A percentile compares a stretch with the other conserved stretches of the same genome.
phyloP scores from a whole-genome alignment of 1,139 yeast genomes.

The Magnusiomyces tetraspermus region DNA sequence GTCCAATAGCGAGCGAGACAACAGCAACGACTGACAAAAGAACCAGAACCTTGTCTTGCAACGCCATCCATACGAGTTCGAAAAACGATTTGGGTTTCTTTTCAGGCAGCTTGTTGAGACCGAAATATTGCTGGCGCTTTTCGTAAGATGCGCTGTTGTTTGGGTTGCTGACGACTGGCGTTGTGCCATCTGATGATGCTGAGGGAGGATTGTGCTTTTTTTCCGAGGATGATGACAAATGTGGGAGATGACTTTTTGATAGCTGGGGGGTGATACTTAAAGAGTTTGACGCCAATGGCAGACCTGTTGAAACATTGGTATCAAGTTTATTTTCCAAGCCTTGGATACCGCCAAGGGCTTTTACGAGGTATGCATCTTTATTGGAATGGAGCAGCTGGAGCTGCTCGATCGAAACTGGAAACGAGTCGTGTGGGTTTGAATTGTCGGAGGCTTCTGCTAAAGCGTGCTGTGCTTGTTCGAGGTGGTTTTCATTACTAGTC shows the following conservation, averaged over 20 bases:
- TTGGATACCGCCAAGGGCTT: slow-evolving; percentile 26
- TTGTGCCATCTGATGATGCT: background rate
- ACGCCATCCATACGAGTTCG: slow-evolving; percentile 65
- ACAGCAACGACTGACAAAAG: slow-evolving; percentile 78
- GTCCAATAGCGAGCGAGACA: slow-evolving; percentile 78
- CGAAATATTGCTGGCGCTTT: slow-evolving; percentile 36
- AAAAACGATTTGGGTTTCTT: slow-evolving; percentile 58
- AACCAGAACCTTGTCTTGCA: slow-evolving; percentile 85
- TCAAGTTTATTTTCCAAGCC: slow-evolving; percentile 12
- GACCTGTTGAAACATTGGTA: slow-evolving; percentile 10
- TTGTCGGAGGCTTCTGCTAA: background rate
- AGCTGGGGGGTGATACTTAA: too few species aligned
- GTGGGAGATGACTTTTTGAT: background rate
- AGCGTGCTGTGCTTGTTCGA: background rate
- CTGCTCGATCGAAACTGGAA: slow-evolving; percentile 25
- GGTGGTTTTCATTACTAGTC: background rate
- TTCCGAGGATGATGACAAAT: background rate
- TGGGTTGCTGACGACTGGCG: slow-evolving; percentile 3
- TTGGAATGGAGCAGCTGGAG: slow-evolving; percentile 34
- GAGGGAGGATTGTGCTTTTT: background rate
- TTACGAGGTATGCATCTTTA: slow-evolving; percentile 32
- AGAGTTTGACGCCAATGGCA: too few species aligned
- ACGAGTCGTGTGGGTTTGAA: background rate
- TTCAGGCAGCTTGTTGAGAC: slow-evolving; percentile 63
- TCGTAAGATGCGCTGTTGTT: background rate